These are phyloP conservation scores for Fusarium tricinctum DNA, from an alignment of 2,329 filamentous ascomycete species.

Conservation along the genomic window DNA sequence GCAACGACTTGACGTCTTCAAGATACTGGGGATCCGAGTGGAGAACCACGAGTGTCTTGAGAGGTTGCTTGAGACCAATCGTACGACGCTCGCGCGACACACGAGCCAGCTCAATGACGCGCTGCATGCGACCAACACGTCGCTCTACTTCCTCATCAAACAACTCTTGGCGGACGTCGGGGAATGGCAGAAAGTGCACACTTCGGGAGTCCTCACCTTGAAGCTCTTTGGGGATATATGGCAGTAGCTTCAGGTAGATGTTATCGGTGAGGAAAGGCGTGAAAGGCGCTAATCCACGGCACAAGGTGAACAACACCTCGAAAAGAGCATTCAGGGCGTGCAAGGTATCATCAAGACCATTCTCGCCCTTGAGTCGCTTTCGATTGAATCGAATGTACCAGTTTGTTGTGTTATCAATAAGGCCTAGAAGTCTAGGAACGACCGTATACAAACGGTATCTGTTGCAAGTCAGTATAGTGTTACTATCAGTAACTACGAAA, in stretches of 20 bases:
- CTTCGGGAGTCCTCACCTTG: slow-evolving; percentile 81
- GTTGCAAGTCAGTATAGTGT: neutral
- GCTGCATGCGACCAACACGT: slow-evolving; percentile 91
- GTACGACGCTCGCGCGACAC: slow-evolving; percentile 87
- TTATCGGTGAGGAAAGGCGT: slow-evolving; percentile 95
- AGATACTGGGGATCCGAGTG: slow-evolving; percentile 87
- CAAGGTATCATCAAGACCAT: slow-evolving; percentile 85
- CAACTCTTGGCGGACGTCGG: slow-evolving; percentile 87
- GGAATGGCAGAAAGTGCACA: slow-evolving; percentile 93
- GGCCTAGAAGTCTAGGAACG: slow-evolving; percentile 82
- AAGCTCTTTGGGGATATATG: slow-evolving; percentile 81
- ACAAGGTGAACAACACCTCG: slow-evolving; percentile 90
- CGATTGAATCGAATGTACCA: slow-evolving; percentile 99
- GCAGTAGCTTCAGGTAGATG: slow-evolving; percentile 87
- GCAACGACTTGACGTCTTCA: slow-evolving; percentile 85
- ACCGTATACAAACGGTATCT: slow-evolving; percentile 81
- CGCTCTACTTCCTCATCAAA: slow-evolving; percentile 90
- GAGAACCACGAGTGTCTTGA: slow-evolving; percentile 91
- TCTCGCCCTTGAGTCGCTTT: slow-evolving; percentile 89
- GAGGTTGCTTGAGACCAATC: slow-evolving; percentile 89
- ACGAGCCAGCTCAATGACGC: slow-evolving; percentile 91
- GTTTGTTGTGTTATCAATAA: slow-evolving; percentile 97
- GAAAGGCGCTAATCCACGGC: slow-evolving; percentile 91
- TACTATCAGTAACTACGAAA: neutral
- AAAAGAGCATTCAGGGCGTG: slow-evolving; percentile 95